Percentiles rank a stretch among this genome's conserved stretches.
Evolutionary conservation across 176 grass and related monocot genomes (phyloP).

Genomic region (Saccharum officinarum): DNA sequence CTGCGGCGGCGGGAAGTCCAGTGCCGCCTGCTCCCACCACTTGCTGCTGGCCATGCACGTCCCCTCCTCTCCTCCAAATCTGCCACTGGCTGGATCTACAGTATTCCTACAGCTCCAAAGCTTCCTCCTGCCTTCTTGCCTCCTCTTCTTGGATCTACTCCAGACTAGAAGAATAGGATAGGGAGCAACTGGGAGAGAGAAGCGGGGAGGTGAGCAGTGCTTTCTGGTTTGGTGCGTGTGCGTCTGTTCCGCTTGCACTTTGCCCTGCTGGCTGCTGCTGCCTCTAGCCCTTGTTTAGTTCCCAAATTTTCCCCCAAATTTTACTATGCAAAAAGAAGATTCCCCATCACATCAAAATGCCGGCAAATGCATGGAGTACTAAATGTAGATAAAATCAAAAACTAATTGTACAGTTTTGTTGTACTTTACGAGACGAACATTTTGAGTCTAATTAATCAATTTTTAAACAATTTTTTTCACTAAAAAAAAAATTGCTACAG

Average conservation of each 20-base stretch:
- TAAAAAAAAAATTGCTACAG: no score
- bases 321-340: no score
- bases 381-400: no score
- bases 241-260: slow-evolving; percentile 16
- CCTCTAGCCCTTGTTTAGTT: no score
- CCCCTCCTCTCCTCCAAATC: not conserved
- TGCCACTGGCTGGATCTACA: slow-evolving; percentile 34
- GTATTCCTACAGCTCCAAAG: not conserved
- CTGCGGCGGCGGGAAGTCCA: slow-evolving; percentile 50
- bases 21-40: slow-evolving; percentile 54
- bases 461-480: no score
- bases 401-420: no score
- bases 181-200: not conserved
- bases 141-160: slow-evolving; percentile 41
- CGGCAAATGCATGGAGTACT: no score
- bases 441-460: no score
- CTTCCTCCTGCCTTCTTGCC: not conserved
- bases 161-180: not conserved
- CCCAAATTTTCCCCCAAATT: no score
- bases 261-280: not conserved
- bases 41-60: slow-evolving; percentile 70
- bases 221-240: slow-evolving; percentile 10
- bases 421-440: no score
- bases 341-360: no score
- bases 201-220: not conserved